A percentile compares a stretch with the other conserved stretches of the same genome.
phyloP scores from a whole-genome alignment of 306 rosid species.

The Cucurbita argyrosperma region DNA sequence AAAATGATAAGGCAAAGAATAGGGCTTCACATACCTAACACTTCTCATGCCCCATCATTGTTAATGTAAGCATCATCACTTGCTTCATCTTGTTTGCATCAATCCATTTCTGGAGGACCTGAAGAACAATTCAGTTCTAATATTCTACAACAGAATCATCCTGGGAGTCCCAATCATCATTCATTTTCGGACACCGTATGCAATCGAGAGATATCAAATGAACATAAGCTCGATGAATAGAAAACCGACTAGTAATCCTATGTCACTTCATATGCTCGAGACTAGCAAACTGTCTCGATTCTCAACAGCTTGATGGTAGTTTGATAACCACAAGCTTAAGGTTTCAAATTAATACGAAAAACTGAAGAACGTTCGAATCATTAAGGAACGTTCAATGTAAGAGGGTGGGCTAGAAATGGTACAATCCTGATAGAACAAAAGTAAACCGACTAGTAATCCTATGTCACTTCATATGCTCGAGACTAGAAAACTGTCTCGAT shows the following conservation, averaged over 20 bases:
- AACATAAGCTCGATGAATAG: neutral
- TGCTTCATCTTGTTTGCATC: neutral
- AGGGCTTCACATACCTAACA: neutral
- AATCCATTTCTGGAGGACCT: neutral
- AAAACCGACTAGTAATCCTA: neutral
- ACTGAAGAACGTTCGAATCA: neutral
- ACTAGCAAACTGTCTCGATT: neutral
- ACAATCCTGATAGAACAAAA: neutral
- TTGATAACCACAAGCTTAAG: neutral
- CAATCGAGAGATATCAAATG: neutral
- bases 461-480: neutral
- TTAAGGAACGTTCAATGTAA: neutral
- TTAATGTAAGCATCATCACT: neutral
- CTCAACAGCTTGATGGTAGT: neutral
- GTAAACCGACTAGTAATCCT: neutral
- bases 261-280: too few relatives aligned
- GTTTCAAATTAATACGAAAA: neutral
- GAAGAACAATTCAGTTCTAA: neutral
- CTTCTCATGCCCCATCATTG: neutral
- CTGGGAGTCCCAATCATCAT: neutral
- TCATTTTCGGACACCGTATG: neutral
- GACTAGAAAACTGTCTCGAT: neutral
- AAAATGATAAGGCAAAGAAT: neutral
- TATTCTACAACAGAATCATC: neutral
- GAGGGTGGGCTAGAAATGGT: neutral